Evolutionary conservation across 1,139 yeast genomes (phyloP).

Genomic region (Pichia sp.): DNA sequence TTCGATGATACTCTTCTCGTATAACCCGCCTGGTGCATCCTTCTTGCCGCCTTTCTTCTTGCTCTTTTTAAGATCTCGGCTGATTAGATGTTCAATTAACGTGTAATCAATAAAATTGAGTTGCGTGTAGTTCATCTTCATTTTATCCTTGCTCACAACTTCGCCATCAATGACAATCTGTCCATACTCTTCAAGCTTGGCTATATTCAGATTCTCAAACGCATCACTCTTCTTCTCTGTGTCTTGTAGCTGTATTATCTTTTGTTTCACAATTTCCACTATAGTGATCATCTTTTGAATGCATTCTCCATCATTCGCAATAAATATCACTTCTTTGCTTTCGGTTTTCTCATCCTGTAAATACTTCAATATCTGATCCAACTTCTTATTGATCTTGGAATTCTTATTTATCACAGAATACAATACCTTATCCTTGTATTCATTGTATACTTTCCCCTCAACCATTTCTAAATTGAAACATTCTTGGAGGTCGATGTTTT

Average conservation of each 20-base stretch:
- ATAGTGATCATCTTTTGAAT: constrained; percentile 30
- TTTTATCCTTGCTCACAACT: not conserved
- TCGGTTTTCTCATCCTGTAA: constrained; percentile 6
- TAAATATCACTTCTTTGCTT: constrained; percentile 21
- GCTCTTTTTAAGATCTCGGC: not conserved
- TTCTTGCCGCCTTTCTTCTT: not conserved
- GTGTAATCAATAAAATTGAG: constrained; percentile 25
- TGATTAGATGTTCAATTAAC: not conserved
- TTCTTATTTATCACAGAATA: constrained; percentile 23
- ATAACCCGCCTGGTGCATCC: not conserved
- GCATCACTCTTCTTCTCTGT: not conserved
- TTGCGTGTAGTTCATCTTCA: constrained; percentile 16
- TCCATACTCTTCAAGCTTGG: constrained; percentile 14
- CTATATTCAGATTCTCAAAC: constrained; percentile 17
- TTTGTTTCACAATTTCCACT: constrained; percentile 31
- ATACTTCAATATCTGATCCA: constrained; percentile 19
- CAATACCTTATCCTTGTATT: not conserved
- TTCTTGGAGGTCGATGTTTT: constrained; percentile 13
- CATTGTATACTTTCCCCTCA: not conserved
- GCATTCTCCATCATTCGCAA: constrained; percentile 20
- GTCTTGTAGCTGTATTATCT: constrained; percentile 10
- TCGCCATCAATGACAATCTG: constrained; percentile 7
- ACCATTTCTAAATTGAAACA: constrained; percentile 1
- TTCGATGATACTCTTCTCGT: not conserved
- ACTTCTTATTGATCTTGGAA: constrained; percentile 24